These are phyloP conservation scores for Aurantiochytrium sp. DNA, from an alignment of 108 stramenopile species.

Conservation along the genomic window DNA sequence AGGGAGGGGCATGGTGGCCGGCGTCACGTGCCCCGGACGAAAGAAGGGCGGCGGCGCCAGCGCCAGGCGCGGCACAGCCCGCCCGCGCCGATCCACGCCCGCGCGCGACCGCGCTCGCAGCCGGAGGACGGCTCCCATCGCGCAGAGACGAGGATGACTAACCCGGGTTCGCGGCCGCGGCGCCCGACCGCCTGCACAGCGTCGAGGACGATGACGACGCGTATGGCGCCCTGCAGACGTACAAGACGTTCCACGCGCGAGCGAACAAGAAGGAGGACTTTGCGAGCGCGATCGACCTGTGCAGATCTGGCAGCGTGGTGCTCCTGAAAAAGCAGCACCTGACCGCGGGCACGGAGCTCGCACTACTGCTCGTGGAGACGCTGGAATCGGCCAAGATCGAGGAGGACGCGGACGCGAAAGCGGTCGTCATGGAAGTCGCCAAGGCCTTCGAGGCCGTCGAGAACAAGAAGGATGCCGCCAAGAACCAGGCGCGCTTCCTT, in stretches of 20 bases:
- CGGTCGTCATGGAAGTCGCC: not conserved
- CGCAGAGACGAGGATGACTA: no score
- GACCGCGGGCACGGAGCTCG: constrained; percentile 17
- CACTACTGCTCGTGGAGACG: constrained; percentile 8
- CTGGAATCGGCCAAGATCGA: not conserved
- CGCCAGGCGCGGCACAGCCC: no score
- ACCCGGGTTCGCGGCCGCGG: no score
- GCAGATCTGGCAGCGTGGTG: not conserved
- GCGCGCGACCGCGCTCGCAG: no score
- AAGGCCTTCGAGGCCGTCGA: not conserved
- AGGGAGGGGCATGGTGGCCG: no score
- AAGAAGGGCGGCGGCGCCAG: no score
- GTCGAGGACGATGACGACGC: not conserved
- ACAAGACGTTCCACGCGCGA: constrained; percentile 14
- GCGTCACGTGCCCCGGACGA: no score
- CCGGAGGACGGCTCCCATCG: no score
- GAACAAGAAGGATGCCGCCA: not conserved
- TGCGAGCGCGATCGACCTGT: not conserved
- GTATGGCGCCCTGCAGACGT: constrained; percentile 23
- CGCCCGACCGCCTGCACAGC: not conserved
- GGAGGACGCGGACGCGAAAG: not conserved
- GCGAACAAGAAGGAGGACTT: constrained; percentile 5
- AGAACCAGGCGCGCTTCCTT: constrained; percentile 2
- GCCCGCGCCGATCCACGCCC: no score
- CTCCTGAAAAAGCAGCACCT: constrained; percentile 7